Evolutionary conservation across 2,329 filamentous ascomycete genomes (phyloP).

Genomic region (Fusarium chlamydosporum): DNA sequence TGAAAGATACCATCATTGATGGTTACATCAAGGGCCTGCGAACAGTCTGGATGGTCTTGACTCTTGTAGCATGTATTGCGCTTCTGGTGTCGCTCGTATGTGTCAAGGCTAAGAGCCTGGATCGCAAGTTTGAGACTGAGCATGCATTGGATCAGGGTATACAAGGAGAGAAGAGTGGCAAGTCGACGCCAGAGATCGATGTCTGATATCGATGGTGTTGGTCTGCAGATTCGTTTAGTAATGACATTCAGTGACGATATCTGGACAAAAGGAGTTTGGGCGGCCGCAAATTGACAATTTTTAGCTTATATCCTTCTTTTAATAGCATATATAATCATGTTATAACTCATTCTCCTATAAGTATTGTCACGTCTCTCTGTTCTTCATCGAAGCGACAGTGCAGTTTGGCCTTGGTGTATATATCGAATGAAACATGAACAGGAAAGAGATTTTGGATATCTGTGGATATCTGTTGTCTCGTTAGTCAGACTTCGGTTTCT

Average conservation of each 20-base stretch:
- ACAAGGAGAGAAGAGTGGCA: slow-evolving; percentile 8
- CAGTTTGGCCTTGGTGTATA: too few species aligned
- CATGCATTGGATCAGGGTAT: slow-evolving; percentile 25
- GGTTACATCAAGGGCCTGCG: slow-evolving; percentile 55
- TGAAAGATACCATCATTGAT: slow-evolving; percentile 49
- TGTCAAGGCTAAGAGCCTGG: slow-evolving; percentile 43
- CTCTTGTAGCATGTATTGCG: slow-evolving; percentile 50
- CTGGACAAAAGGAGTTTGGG: too few species aligned
- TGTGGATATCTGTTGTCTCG: too few species aligned
- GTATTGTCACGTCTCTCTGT: too few species aligned
- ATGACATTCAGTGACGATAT: too few species aligned
- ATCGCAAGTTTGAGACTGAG: slow-evolving; percentile 46
- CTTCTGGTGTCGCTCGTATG: slow-evolving; percentile 36
- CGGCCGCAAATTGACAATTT: background rate
- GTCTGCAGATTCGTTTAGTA: background rate
- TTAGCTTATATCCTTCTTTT: too few species aligned
- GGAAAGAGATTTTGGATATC: too few species aligned
- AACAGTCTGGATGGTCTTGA: slow-evolving; percentile 54
- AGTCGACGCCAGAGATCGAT: slow-evolving; percentile 7
- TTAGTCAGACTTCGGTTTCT: too few species aligned
- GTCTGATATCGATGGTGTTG: slow-evolving; percentile 18
- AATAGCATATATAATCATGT: too few species aligned
- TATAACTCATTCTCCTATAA: too few species aligned
- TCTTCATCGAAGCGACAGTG: too few species aligned
- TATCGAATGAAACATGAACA: too few species aligned